Evolutionary conservation across 805 yeast species (phyloP), one percentile per base, ranked within the genome.

Genomic region (Suhomyces emberorum): DNA sequence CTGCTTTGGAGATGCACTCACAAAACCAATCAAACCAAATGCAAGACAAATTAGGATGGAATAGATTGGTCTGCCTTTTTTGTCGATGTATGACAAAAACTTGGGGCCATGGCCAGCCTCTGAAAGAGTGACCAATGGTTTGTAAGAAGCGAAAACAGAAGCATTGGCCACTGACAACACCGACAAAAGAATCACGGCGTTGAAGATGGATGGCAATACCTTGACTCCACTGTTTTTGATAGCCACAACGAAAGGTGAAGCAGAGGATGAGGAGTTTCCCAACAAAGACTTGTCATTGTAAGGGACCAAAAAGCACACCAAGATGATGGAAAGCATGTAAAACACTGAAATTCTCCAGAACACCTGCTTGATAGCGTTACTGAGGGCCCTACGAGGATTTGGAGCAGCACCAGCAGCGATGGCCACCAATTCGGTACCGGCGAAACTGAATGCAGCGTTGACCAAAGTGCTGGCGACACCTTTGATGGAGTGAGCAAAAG

Each of bases 11-110:
- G 83, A 74, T 6, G 86, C 85, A 30, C 81, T 75, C 28, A 84
- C 65, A 56, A 76, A 80, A 34, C 84, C 76, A 15, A 80, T 51
- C 39, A 79, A 59, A 16, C 83, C 85, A 54, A 78, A 63, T 8
- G 63, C 48, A 29, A 77, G 60, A 7, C 81, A 66, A 18, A 71
- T 63, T 3, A 59, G 43, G 48, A 83, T 77, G 15, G 88, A 88
- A 35, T 73, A 76, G 30, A 83, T 55, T 12, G 96, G 95, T 52
- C 95, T 74, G 36, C 95, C 95, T 36, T 65, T 69, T 45, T 82
- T 71, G 55, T 87, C 95, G 40, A 85, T 76, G 59, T 81, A 81
- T 21, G 79, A 77, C 38, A 81, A 70, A 15, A 69, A 50, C 34
- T 62, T 62, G 20, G 88, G 88, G 10, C 81, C 81, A 48, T 72